Percentiles rank a stretch among this genome's conserved stretches.
phyloP scores from a whole-genome alignment of 257 asterid genomes.

The Nicotiana tabacum region DNA sequence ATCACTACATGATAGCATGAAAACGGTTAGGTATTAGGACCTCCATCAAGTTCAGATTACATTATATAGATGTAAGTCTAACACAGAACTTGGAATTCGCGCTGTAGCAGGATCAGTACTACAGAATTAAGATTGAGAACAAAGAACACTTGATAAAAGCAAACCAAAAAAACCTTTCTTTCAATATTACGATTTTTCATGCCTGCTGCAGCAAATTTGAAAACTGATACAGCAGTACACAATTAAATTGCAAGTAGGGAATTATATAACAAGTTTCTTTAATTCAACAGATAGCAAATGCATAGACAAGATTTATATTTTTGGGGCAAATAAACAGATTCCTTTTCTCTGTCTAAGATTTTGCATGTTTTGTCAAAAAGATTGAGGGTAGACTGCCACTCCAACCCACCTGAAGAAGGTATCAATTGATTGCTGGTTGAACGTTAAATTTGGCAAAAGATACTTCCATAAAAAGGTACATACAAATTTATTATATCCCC shows the following conservation, averaged over 20 bases:
- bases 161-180: neutral
- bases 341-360: neutral
- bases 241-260: neutral
- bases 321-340: neutral
- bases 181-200: neutral
- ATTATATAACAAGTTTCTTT: neutral
- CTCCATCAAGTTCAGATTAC: neutral
- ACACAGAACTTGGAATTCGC: neutral
- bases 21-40: neutral
- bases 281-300: neutral
- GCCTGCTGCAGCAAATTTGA: neutral
- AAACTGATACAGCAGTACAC: neutral
- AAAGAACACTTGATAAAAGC: neutral
- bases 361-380: neutral
- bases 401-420: neutral
- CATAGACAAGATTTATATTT: neutral
- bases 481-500: too few species aligned
- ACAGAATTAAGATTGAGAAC: neutral
- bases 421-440: neutral
- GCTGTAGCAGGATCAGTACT: neutral
- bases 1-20: conserved; percentile 15
- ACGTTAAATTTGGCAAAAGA: neutral
- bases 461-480: neutral
- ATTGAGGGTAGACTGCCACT: neutral
- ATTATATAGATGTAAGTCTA: neutral